Conservation (phyloP, 148 eudicot species). For the Spergularia bocconei region DNA sequence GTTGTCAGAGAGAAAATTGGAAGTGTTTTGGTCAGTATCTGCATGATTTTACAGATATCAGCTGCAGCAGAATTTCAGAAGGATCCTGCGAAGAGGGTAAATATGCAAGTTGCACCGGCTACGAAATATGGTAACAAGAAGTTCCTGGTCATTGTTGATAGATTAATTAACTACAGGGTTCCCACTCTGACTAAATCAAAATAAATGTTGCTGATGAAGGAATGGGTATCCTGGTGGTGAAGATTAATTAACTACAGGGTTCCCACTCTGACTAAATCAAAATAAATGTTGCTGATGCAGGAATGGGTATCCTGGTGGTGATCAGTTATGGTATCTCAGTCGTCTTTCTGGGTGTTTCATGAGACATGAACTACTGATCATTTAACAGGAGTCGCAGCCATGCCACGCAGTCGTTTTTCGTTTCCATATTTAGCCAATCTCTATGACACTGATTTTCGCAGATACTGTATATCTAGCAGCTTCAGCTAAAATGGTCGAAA, state of each 20-base stretch:
- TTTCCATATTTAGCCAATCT: not conserved
- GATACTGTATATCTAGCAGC: no score
- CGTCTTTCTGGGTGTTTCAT: constrained; percentile 40
- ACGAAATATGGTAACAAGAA: constrained; percentile 28
- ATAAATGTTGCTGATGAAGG: constrained; percentile 32
- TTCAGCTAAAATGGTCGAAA: no score
- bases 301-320: constrained; percentile 45
- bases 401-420: not conserved
- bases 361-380: constrained; percentile 33
- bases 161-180: not conserved
- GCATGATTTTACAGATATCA: constrained; percentile 46
- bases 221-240: constrained; percentile 42
- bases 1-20: constrained; percentile 58
- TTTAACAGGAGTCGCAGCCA: not conserved
- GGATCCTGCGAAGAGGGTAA: constrained; percentile 6
- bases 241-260: not conserved
- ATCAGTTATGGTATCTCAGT: constrained; percentile 8
- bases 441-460: not conserved
- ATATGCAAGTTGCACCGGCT: constrained; percentile 8
- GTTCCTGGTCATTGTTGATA: not conserved
- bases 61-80: constrained; percentile 15
- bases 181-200: not conserved
- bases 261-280: not conserved
- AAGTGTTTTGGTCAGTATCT: constrained; percentile 45
- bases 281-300: constrained; percentile 26